Percentiles rank a stretch among this genome's conserved stretches.
These are phyloP conservation scores for Boletus tomentosulus DNA, from an alignment of 768 basidiomycete species.

Conservation along the genomic window DNA sequence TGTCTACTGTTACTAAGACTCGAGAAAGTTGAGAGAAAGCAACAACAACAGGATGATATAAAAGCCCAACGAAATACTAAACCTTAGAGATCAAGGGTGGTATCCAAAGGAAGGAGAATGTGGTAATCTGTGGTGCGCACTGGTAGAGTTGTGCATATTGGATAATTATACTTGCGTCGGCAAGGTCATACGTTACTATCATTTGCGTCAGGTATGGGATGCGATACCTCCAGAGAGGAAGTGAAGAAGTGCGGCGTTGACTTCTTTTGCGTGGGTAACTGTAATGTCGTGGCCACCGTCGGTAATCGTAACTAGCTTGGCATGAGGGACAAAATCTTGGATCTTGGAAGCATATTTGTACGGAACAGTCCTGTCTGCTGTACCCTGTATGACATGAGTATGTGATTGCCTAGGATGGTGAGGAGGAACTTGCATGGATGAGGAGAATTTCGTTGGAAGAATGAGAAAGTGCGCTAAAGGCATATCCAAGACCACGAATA, in stretches of 20 bases:
- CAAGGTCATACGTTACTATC: not conserved
- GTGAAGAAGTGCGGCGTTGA: constrained; percentile 24
- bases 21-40: not conserved
- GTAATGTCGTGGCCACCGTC: constrained; percentile 31
- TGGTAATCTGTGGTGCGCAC: not conserved
- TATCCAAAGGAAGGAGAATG: constrained; percentile 6
- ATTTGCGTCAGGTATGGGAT: not conserved
- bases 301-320: constrained; percentile 28
- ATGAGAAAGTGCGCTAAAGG: constrained; percentile 50
- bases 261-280: constrained; percentile 30
- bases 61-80: not conserved
- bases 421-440: constrained; percentile 49
- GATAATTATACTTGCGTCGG: not conserved
- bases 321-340: constrained; percentile 25
- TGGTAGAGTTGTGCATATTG: not conserved
- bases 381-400: constrained; percentile 22
- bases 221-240: constrained; percentile 21
- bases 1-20: not conserved
- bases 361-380: constrained; percentile 31
- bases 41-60: constrained; percentile 6
- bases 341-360: constrained; percentile 32
- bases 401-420: not conserved
- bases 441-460: constrained; percentile 50
- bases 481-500: constrained; percentile 53
- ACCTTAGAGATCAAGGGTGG: not conserved